phyloP scores from a whole-genome alignment of 2,329 filamentous ascomycete genomes.

The Colletotrichum destructivum region DNA sequence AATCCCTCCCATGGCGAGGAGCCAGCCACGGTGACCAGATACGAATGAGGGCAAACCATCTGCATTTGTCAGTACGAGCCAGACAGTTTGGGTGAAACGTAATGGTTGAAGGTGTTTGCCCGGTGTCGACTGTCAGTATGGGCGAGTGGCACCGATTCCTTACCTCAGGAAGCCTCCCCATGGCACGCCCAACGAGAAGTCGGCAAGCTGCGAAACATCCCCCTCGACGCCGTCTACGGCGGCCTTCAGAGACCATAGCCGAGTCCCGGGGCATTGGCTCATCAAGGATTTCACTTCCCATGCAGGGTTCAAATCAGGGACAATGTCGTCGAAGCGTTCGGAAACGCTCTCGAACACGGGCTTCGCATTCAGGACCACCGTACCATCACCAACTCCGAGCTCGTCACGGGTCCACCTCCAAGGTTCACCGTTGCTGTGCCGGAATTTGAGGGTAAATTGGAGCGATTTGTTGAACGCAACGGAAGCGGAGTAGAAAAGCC shows the following conservation, averaged over 20 bases:
- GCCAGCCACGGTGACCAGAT: slow-evolving; percentile 89
- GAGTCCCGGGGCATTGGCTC: slow-evolving; percentile 78
- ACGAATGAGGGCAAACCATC: slow-evolving; percentile 87
- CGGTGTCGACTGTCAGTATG: background rate
- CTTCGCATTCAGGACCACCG: slow-evolving; percentile 65
- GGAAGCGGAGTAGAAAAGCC: slow-evolving; percentile 33
- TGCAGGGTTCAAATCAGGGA: slow-evolving; percentile 70
- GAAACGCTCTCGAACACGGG: slow-evolving; percentile 46
- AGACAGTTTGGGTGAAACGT: too few relatives aligned
- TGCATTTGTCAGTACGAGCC: slow-evolving; percentile 48
- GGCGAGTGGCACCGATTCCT: slow-evolving; percentile 41
- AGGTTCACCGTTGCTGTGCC: slow-evolving; percentile 60
- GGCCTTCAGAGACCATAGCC: slow-evolving; percentile 78
- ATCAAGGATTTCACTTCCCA: slow-evolving; percentile 68
- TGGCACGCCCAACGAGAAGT: slow-evolving; percentile 74
- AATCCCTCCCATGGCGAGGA: slow-evolving; percentile 83
- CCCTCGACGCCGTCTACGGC: slow-evolving; percentile 70
- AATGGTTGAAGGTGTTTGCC: background rate
- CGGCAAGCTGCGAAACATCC: slow-evolving; percentile 70
- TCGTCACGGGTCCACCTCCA: slow-evolving; percentile 83
- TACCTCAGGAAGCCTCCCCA: slow-evolving; percentile 70
- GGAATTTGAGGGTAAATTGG: slow-evolving; percentile 81
- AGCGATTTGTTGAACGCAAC: slow-evolving; percentile 65
- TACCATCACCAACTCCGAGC: slow-evolving; percentile 74
- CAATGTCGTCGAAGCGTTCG: slow-evolving; percentile 67